phyloP scores from a whole-genome alignment of 1,139 yeast species.

The Candida sanyaensis region DNA sequence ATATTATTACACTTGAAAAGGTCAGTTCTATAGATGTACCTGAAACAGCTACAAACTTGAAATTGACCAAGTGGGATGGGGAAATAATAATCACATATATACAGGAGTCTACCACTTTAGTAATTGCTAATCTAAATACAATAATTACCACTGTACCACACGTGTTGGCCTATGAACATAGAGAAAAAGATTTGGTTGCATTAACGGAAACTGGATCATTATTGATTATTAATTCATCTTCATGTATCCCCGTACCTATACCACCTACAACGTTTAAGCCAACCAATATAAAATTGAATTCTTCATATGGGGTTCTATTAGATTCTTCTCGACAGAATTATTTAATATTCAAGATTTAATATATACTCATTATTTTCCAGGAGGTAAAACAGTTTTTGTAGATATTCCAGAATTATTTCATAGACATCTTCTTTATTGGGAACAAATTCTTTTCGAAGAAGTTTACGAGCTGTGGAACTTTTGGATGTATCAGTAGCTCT shows the following conservation, averaged over 20 bases:
- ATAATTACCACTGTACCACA: constrained; percentile 6
- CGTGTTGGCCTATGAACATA: constrained; percentile 10
- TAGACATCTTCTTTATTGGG: constrained; percentile 36
- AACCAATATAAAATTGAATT: constrained; percentile 7
- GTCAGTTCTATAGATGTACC: constrained; percentile 7
- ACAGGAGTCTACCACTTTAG: constrained; percentile 17
- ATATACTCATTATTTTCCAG: constrained; percentile 19
- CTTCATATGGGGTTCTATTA: constrained; percentile 37
- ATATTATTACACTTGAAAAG: constrained; percentile 7
- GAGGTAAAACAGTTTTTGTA: constrained; percentile 32
- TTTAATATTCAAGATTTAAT: constrained; percentile 30
- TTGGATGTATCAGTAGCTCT: constrained; percentile 12
- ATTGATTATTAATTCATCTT: constrained; percentile 8
- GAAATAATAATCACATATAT: constrained; percentile 10
- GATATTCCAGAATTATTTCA: constrained; percentile 30
- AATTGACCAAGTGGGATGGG: constrained; percentile 3
- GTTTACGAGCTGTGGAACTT: constrained; percentile 18
- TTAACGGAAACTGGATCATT: constrained; percentile 7
- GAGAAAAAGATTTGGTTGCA: constrained; percentile 9
- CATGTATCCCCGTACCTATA: constrained; percentile 8
- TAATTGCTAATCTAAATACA: constrained; percentile 11
- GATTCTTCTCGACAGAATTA: constrained; percentile 42
- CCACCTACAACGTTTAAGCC: constrained; percentile 12
- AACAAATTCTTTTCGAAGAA: constrained; percentile 29
- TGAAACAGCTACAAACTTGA: constrained; percentile 2